Base-by-base conservation (phyloP, 306 rosid species). In the Cicer pinnatifidum region DNA sequence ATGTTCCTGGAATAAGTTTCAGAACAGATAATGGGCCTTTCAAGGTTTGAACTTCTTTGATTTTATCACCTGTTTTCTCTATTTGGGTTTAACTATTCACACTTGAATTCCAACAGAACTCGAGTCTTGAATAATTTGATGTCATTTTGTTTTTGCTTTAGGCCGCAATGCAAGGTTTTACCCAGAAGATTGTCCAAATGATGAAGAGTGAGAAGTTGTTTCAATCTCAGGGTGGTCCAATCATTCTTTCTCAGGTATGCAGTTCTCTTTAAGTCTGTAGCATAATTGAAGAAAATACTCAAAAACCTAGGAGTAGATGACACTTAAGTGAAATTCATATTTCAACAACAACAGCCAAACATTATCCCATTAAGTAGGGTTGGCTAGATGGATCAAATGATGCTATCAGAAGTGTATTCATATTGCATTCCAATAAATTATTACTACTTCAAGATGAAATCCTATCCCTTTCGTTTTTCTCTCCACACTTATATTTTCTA, bases 141-240 rank as follows among this genome's bases (percentile, higher is more conserved):
- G 20, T 33, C 0, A 38, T 59, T 33, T 8, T n/a, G 61, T 37
- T 80, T 56, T 45, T 8, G 20, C 47, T 37, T 80, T 60, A 94
- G 99, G 84, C 75, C 44, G 99, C 99, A 70, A 94, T 94, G 99
- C 89, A 82, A 78, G 87, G 91, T 54, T 91, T 94, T 78, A 88
- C 96, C 75, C 82, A 89, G 91, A 89, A 94, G 82, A 89, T 94
- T 83, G 95, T 94, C 66, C 92, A 84, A 82, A 86, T 88, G 96
- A 87, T 94, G 97, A 91, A 89, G 84, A 80, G 67, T 75, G 96
- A 94, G 73, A 89, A 81, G 68, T 87, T 94, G 73, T 94, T 84
- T 82, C 90, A 92, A 50, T 86, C 99, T 69, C 95, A 94, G 83
- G 97, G 97, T 12, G 99, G 99, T 78, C 99, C 99, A 35, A 89